Conservation (phyloP, 2,329 filamentous ascomycete genomes). For the Grosmannia penicillata region DNA sequence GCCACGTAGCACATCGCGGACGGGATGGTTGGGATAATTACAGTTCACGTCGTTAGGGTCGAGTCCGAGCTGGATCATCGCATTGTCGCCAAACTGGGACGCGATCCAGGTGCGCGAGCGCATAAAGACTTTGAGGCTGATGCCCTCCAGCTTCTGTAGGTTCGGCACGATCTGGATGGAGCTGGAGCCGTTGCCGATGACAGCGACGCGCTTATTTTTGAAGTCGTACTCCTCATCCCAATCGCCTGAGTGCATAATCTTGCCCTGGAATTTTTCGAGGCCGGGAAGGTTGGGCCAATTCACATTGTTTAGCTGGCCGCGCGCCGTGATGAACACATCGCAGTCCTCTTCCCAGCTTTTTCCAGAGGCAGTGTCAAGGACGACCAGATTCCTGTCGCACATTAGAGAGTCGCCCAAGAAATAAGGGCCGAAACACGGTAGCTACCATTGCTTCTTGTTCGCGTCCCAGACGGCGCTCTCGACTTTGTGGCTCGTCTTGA, state of each 20-base stretch:
- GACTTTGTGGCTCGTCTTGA: constrained; percentile 27
- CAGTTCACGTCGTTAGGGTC: constrained; percentile 22
- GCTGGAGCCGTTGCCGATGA: constrained; percentile 38
- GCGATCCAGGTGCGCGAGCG: constrained; percentile 35
- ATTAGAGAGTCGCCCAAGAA: not conserved
- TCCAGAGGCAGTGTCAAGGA: constrained; percentile 20
- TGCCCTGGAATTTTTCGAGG: constrained; percentile 24
- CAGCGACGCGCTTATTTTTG: constrained; percentile 29
- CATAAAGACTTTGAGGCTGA: constrained; percentile 28
- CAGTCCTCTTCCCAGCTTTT: constrained; percentile 23
- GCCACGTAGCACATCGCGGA: not conserved
- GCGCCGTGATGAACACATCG: constrained; percentile 25
- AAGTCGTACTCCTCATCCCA: constrained; percentile 32
- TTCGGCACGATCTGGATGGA: constrained; percentile 36
- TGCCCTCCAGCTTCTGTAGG: constrained; percentile 27
- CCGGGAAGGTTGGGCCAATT: constrained; percentile 29
- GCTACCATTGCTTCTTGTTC: constrained; percentile 22
- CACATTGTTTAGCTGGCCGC: constrained; percentile 26
- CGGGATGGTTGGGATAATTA: constrained; percentile 13
- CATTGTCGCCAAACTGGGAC: constrained; percentile 28
- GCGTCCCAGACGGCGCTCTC: constrained; percentile 25
- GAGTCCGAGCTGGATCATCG: constrained; percentile 26
- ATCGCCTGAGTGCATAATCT: constrained; percentile 28
- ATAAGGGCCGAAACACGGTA: not conserved
- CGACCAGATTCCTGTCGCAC: constrained; percentile 18